phyloP scores from a whole-genome alignment of 495 filamentous ascomycete genomes.

The Hypoxylon cercidicola region DNA sequence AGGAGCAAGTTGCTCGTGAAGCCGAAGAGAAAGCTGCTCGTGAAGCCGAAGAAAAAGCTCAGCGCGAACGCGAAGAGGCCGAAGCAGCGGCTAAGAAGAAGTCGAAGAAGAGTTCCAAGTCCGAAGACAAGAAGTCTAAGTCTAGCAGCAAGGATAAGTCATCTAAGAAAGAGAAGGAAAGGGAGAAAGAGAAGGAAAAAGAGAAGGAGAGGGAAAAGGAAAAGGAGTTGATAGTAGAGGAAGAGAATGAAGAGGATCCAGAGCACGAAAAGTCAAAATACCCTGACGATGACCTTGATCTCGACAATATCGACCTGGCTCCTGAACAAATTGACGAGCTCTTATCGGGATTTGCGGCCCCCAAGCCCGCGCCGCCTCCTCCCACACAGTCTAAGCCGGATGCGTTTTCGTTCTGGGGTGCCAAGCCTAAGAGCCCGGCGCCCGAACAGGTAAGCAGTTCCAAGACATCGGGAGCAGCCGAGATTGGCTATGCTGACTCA shows the following conservation, averaged over 20 bases:
- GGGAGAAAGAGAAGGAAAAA: conserved; percentile 29
- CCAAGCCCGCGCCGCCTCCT: conserved; percentile 40
- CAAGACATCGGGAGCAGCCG: conserved; percentile 32
- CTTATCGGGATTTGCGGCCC: conserved; percentile 40
- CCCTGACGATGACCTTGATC: conserved; percentile 47
- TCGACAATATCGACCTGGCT: conserved; percentile 52
- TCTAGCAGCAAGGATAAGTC: conserved; percentile 41
- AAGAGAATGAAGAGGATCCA: conserved; percentile 26
- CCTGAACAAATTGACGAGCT: conserved; percentile 52
- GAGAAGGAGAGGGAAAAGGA: conserved; percentile 22
- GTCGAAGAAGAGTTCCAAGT: conserved; percentile 53
- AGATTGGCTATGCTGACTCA: conserved; percentile 56
- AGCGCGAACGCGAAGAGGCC: conserved; percentile 45
- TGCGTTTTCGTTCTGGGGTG: conserved; percentile 61
- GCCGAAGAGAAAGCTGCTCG: conserved; percentile 46
- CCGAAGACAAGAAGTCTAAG: conserved; percentile 43
- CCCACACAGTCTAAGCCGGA: conserved; percentile 46
- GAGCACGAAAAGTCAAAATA: conserved; percentile 29
- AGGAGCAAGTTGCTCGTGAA: conserved; percentile 16
- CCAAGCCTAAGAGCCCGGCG: conserved; percentile 48
- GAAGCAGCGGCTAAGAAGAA: conserved; percentile 53
- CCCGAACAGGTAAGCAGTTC: conserved; percentile 41
- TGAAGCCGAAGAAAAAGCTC: conserved; percentile 43
- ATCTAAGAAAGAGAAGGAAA: conserved; percentile 35
- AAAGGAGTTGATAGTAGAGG: conserved; percentile 27